Percentiles rank a stretch among this genome's conserved stretches.
Conservation (phyloP, 768 basidiomycete genomes). For the Trametes cinnabarina region DNA sequence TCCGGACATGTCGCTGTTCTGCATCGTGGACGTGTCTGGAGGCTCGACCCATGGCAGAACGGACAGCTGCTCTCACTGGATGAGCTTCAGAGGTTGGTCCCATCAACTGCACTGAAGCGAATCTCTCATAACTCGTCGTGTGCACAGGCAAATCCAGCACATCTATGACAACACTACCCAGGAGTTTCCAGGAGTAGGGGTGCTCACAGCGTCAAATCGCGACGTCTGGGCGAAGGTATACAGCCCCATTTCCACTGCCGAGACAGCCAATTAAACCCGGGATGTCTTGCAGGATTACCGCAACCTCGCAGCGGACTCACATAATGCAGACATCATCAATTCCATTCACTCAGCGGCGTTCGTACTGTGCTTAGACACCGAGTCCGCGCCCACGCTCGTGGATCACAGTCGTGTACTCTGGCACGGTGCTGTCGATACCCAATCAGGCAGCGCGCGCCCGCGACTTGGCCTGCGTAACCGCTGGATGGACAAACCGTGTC, state of each 20-base stretch:
- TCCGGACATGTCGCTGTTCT: conserved; percentile 82
- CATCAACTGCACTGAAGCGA: too few relatives aligned
- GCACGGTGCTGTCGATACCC: conserved; percentile 61
- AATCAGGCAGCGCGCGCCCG: not conserved
- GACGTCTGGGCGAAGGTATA: conserved; percentile 86
- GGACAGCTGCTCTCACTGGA: conserved; percentile 59
- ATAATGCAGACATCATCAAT: conserved; percentile 64
- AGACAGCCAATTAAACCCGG: not conserved
- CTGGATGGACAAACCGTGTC: conserved; percentile 88
- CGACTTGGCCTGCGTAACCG: conserved; percentile 62
- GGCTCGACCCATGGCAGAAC: conserved; percentile 57
- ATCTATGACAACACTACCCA: conserved; percentile 64
- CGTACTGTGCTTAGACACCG: conserved; percentile 71
- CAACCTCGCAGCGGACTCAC: conserved; percentile 53
- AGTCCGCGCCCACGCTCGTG: conserved; percentile 50
- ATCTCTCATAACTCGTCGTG: not conserved
- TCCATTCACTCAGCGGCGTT: conserved; percentile 86
- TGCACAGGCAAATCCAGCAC: conserved; percentile 56
- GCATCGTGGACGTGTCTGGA: conserved; percentile 85
- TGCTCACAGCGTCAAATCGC: conserved; percentile 74
- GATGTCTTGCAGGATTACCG: conserved; percentile 53
- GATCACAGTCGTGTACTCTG: conserved; percentile 72
- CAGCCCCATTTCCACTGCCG: not conserved
- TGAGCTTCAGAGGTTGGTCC: conserved; percentile 61
- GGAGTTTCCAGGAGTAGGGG: conserved; percentile 72